phyloP scores from a whole-genome alignment of 2,329 filamentous ascomycete species.

The Sporothrix protearum region DNA sequence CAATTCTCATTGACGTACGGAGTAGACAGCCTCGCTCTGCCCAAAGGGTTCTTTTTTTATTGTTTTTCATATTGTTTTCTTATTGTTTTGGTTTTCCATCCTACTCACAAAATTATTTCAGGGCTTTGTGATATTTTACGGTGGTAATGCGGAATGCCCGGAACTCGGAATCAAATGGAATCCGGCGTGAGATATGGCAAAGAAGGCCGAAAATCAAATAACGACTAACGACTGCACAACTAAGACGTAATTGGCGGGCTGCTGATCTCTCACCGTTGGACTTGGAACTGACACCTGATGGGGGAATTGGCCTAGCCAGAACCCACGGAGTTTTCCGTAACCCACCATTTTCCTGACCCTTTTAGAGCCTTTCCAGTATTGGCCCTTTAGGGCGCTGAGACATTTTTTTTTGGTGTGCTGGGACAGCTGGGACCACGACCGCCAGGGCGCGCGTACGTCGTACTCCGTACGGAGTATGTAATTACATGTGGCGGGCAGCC shows the following conservation, averaged over 20 bases:
- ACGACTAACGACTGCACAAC: not conserved
- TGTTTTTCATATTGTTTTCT: not conserved
- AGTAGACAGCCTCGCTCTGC: not conserved
- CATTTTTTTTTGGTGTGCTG: not conserved
- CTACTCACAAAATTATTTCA: not conserved
- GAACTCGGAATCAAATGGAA: not conserved
- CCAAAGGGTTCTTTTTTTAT: not conserved
- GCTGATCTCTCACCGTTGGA: not conserved
- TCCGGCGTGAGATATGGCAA: not conserved
- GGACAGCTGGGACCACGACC: not conserved
- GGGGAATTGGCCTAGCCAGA: not conserved
- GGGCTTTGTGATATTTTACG: not conserved
- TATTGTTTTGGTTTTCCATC: not conserved
- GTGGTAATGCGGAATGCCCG: not conserved
- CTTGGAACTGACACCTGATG: not conserved
- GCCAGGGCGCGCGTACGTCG: not conserved
- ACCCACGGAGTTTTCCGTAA: not conserved
- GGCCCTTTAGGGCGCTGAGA: not conserved
- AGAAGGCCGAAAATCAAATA: not conserved
- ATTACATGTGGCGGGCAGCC: too few relatives aligned
- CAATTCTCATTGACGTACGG: not conserved
- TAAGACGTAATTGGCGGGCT: not conserved
- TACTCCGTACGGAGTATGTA: too few relatives aligned
- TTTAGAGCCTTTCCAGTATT: not conserved
- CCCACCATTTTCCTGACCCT: not conserved